Percentiles rank a stretch among this genome's conserved stretches.
Evolutionary conservation across 768 basidiomycete species (phyloP).

Genomic region (Artomyces pyxidatus): DNA sequence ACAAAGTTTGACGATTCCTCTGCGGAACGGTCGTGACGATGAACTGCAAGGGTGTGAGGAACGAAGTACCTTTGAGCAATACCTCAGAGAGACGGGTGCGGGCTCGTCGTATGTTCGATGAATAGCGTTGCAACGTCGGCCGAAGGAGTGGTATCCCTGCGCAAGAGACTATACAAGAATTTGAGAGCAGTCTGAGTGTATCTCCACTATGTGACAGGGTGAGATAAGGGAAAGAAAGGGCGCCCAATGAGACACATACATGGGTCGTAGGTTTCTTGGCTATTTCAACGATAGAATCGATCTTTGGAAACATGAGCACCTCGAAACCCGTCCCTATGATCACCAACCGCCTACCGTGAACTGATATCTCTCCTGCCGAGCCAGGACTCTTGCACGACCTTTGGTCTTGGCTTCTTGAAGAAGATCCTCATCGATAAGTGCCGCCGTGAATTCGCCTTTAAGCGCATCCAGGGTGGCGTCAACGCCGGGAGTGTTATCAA

Average conservation of each 20-base stretch:
- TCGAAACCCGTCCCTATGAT: neutral
- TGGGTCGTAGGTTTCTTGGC: constrained; percentile 60
- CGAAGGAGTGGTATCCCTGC: constrained; percentile 49
- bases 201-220: constrained; percentile 53
- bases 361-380: constrained; percentile 38
- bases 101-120: constrained; percentile 56
- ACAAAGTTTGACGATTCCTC: constrained; percentile 59
- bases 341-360: constrained; percentile 35
- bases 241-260: constrained; percentile 35
- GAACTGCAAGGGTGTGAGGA: no score
- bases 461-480: constrained; percentile 41
- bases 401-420: constrained; percentile 37
- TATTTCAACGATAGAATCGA: constrained; percentile 51
- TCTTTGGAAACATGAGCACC: constrained; percentile 28
- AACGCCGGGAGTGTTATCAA: constrained; percentile 39
- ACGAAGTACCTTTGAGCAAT: constrained; percentile 63
- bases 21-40: no score
- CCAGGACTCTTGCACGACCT: constrained; percentile 31
- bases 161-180: constrained; percentile 53
- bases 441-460: constrained; percentile 39
- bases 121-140: constrained; percentile 55
- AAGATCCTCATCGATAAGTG: constrained; percentile 34
- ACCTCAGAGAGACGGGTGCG: constrained; percentile 60
- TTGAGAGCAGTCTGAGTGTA: constrained; percentile 66
- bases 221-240: constrained; percentile 3